These are phyloP conservation scores for Aurantiochytrium sp. DNA, from an alignment of 108 stramenopile species.

Conservation along the genomic window DNA sequence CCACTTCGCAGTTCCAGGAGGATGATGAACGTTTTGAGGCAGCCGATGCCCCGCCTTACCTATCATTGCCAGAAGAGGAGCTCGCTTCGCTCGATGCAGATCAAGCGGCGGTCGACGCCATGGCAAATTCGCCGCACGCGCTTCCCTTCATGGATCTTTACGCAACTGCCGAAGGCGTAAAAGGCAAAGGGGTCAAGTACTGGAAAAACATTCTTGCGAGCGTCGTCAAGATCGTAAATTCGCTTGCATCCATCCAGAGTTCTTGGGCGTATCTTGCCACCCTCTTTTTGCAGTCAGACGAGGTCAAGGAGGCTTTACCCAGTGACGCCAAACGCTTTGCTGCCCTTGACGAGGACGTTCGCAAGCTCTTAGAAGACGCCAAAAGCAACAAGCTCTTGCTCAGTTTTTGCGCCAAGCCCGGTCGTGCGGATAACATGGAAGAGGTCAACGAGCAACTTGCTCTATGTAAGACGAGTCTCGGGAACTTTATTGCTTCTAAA, in stretches of 20 bases:
- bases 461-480: conserved; percentile 65
- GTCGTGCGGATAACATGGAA: conserved; percentile 50
- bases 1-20: conserved; percentile 49
- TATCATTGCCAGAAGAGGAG: conserved; percentile 66
- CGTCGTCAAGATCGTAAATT: conserved; percentile 48
- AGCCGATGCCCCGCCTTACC: conserved; percentile 45
- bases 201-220: conserved; percentile 22
- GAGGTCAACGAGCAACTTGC: conserved; percentile 60
- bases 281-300: conserved; percentile 68
- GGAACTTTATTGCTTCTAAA: conserved; percentile 67
- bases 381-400: conserved; percentile 56
- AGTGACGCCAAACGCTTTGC: conserved; percentile 67
- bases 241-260: conserved; percentile 63
- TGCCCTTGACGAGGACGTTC: conserved; percentile 59
- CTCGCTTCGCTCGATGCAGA: conserved; percentile 66
- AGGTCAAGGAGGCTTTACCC: conserved; percentile 68
- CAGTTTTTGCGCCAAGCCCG: conserved; percentile 58
- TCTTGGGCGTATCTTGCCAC: conserved; percentile 75
- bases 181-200: not conserved
- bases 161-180: not conserved
- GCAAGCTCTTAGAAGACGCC: conserved; percentile 43
- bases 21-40: conserved; percentile 45
- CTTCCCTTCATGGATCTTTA: conserved; percentile 1
- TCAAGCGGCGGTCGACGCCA: conserved; percentile 66
- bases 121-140: conserved; percentile 56